phyloP scores from a whole-genome alignment of 106 monocot species.

The Allium cepa region DNA sequence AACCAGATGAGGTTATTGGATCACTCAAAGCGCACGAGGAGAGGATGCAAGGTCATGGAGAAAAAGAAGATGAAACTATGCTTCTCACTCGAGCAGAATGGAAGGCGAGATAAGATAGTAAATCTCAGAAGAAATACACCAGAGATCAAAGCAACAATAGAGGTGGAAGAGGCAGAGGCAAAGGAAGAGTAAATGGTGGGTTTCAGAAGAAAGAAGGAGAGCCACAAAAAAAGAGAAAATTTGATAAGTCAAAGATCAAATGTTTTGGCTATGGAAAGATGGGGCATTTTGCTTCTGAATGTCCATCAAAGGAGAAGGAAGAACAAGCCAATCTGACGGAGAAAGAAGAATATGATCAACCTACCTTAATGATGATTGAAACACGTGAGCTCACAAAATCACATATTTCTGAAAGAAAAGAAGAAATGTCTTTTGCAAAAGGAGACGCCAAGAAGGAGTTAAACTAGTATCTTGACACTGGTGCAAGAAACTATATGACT shows the following conservation, averaged over 20 bases:
- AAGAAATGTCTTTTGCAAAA: neutral
- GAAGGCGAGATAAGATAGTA: neutral
- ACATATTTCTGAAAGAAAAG: neutral
- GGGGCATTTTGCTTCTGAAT: conserved; percentile 5
- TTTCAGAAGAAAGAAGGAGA: neutral
- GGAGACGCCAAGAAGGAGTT: neutral
- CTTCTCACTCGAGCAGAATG: neutral
- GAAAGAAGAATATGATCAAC: neutral
- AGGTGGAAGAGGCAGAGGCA: neutral
- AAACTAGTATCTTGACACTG: neutral
- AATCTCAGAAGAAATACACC: neutral
- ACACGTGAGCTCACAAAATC: neutral
- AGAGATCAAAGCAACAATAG: neutral
- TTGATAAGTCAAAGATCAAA: neutral
- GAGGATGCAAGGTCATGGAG: too few relatives aligned
- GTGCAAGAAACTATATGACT: neutral
- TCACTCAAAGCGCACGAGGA: too few relatives aligned
- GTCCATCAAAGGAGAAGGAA: neutral
- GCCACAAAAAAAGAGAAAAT: neutral
- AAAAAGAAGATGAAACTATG: too few relatives aligned
- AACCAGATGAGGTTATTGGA: too few relatives aligned
- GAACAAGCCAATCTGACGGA: neutral
- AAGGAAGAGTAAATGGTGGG: neutral
- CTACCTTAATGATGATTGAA: neutral
- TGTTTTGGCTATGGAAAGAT: neutral